Evolutionary conservation across 768 basidiomycete species (phyloP).

Genomic region (Megacollybia marginata): DNA sequence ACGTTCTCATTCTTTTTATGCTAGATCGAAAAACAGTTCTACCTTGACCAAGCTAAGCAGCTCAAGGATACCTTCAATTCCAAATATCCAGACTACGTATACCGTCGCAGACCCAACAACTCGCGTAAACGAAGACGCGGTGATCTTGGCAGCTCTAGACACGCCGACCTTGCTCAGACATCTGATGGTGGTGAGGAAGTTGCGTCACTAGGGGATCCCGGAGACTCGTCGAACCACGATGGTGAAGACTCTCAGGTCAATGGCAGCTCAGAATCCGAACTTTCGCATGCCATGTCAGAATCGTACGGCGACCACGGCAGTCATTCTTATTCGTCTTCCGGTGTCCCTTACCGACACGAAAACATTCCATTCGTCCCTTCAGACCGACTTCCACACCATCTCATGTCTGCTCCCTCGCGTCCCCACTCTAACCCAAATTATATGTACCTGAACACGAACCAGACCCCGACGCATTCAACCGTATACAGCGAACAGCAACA

Average conservation of each 20-base stretch:
- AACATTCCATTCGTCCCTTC: background rate
- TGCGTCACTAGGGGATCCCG: slow-evolving; percentile 21
- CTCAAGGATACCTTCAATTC: slow-evolving; percentile 82
- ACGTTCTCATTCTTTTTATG: background rate
- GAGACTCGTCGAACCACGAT: slow-evolving; percentile 29
- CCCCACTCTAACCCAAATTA: no score
- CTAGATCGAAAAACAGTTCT: slow-evolving; percentile 79
- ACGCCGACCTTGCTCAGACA: slow-evolving; percentile 2
- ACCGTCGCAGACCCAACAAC: slow-evolving; percentile 82
- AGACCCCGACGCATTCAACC: no score
- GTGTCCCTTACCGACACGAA: background rate
- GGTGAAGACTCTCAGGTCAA: slow-evolving; percentile 23
- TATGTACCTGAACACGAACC: no score
- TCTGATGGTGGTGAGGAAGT: slow-evolving; percentile 25
- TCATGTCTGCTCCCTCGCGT: background rate
- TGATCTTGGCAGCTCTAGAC: background rate
- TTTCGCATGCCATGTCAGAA: slow-evolving; percentile 4
- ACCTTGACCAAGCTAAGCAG: slow-evolving; percentile 79
- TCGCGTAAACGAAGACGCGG: slow-evolving; percentile 48
- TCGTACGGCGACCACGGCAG: slow-evolving; percentile 5
- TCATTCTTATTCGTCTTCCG: background rate
- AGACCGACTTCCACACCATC: background rate
- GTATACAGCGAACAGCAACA: no score
- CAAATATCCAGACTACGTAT: slow-evolving; percentile 87
- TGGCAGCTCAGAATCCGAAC: slow-evolving; percentile 16